These are phyloP conservation scores for Dichotomopilus funicola DNA, from an alignment of 2,329 filamentous ascomycete genomes.

Conservation along the genomic window DNA sequence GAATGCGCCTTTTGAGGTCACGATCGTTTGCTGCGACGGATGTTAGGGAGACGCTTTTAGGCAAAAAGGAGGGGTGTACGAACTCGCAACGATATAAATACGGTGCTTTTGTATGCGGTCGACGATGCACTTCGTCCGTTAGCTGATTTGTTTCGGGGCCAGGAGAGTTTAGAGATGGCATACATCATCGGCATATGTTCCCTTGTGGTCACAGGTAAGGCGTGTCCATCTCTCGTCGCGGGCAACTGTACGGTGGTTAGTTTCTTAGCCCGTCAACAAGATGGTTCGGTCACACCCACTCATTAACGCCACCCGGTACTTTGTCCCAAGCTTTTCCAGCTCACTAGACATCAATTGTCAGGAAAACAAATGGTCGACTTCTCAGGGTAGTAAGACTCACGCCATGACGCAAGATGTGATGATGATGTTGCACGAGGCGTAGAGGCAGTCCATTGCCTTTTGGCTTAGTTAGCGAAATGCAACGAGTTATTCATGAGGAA, in stretches of 20 bases:
- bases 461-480: not conserved
- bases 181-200: conserved; percentile 62
- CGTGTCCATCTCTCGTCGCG: conserved; percentile 84
- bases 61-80: conserved; percentile 29
- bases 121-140: conserved; percentile 68
- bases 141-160: conserved; percentile 26
- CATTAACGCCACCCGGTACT: conserved; percentile 69
- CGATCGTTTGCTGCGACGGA: conserved; percentile 53
- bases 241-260: conserved; percentile 59
- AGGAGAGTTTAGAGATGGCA: not conserved
- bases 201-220: conserved; percentile 84
- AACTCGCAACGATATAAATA: conserved; percentile 69
- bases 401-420: conserved; percentile 65
- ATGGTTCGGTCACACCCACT: conserved; percentile 12
- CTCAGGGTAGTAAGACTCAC: conserved; percentile 31
- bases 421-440: conserved; percentile 82
- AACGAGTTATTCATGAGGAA: conserved; percentile 26
- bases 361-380: not conserved
- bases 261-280: not conserved
- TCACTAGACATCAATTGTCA: conserved; percentile 54
- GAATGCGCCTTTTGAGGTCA: conserved; percentile 72
- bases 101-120: conserved; percentile 67
- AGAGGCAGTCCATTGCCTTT: conserved; percentile 78
- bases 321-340: conserved; percentile 80
- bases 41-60: conserved; percentile 17